Evolutionary conservation across 306 rosid species (phyloP).

Genomic region (Ceratonia siliqua): DNA sequence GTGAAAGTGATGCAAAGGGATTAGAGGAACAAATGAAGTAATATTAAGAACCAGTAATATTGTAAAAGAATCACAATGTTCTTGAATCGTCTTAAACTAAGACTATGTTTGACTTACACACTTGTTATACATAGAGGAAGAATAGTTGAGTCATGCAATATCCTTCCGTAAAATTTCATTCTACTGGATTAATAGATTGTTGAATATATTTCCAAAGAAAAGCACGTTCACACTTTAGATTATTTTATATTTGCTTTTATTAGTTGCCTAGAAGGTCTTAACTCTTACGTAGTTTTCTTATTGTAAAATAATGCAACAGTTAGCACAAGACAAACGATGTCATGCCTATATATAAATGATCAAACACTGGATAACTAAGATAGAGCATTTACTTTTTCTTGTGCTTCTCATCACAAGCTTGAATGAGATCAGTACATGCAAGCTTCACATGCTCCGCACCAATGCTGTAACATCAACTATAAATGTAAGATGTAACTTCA

Average conservation of each 20-base stretch:
- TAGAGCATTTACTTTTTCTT: conserved; percentile 35
- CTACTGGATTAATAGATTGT: background rate
- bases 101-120: background rate
- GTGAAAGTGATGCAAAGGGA: background rate
- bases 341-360: background rate
- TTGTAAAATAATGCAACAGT: background rate
- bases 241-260: background rate
- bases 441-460: conserved; percentile 56
- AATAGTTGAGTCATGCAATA: background rate
- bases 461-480: conserved; percentile 47
- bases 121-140: background rate
- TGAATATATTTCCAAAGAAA: background rate
- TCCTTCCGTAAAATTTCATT: background rate
- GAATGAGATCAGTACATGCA: conserved; percentile 48
- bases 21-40: background rate
- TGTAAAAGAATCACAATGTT: background rate
- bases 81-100: background rate
- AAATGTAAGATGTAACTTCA: conserved; percentile 22
- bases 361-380: background rate
- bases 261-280: background rate
- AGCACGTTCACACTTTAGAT: background rate
- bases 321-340: background rate
- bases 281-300: background rate
- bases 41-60: background rate
- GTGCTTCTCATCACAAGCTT: conserved; percentile 50